phyloP scores from a whole-genome alignment of 331 rosid species.

The Quercus tomentella region DNA sequence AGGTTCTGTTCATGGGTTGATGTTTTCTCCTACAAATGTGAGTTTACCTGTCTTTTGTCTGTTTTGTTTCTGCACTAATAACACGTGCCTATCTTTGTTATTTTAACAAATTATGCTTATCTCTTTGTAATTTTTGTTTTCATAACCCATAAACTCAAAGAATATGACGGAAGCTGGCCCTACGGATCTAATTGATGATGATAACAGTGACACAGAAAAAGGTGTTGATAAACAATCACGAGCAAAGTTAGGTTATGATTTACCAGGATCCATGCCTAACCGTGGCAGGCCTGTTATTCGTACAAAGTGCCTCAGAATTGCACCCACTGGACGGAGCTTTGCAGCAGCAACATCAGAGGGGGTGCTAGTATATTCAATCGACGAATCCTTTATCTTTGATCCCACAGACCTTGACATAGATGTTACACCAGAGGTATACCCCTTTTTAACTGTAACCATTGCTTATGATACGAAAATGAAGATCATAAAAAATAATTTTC shows the following conservation, averaged over 20 bases:
- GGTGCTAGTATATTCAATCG: constrained; percentile 79
- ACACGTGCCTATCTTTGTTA: too few relatives aligned
- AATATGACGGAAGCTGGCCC: constrained; percentile 96
- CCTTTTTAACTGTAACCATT: neutral
- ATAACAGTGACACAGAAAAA: constrained; percentile 80
- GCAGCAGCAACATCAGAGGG: constrained; percentile 96
- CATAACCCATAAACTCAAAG: constrained; percentile 90
- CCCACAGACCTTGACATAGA: constrained; percentile 90
- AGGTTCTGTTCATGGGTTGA: too few relatives aligned
- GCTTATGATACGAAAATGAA: neutral
- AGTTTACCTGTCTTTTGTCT: too few relatives aligned
- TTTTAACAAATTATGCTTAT: too few relatives aligned
- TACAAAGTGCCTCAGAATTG: constrained; percentile 78
- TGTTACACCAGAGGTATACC: constrained; percentile 83
- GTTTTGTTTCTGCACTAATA: too few relatives aligned
- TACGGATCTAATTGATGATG: constrained; percentile 81
- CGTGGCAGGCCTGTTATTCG: constrained; percentile 73
- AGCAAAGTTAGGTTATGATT: constrained; percentile 57
- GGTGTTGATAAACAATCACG: constrained; percentile 80
- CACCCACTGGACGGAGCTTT: constrained; percentile 94
- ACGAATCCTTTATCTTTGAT: constrained; percentile 86
- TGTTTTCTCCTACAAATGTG: too few relatives aligned
- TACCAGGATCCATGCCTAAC: constrained; percentile 86
- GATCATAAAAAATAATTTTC: neutral
- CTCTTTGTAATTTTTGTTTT: too few relatives aligned